These are phyloP conservation scores for Tuber brumale DNA, from an alignment of 495 filamentous ascomycete genomes.

Conservation along the genomic window DNA sequence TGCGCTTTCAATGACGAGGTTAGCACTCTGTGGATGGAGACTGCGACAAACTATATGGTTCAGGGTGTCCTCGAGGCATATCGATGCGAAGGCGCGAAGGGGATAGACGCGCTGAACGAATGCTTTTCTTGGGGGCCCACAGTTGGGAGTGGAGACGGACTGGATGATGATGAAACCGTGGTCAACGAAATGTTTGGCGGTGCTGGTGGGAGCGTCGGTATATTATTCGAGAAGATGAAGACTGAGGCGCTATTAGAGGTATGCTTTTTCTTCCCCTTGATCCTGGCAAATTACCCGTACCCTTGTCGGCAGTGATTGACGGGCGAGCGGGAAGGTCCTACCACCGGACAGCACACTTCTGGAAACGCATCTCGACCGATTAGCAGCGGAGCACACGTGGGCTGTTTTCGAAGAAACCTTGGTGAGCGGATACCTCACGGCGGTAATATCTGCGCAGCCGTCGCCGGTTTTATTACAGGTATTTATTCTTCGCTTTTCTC, in stretches of 20 bases:
- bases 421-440: slow-evolving; percentile 25
- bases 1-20: slow-evolving; percentile 33
- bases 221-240: slow-evolving; percentile 31
- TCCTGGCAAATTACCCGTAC: not conserved
- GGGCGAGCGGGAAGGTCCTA: slow-evolving; percentile 14
- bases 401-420: slow-evolving; percentile 33
- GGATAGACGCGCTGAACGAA: slow-evolving; percentile 37
- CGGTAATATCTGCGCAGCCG: slow-evolving; percentile 21
- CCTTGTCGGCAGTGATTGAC: not conserved
- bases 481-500: not conserved
- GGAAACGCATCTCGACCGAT: slow-evolving; percentile 30
- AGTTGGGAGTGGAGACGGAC: slow-evolving; percentile 16
- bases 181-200: slow-evolving; percentile 40
- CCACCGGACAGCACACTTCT: slow-evolving; percentile 17
- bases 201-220: slow-evolving; percentile 23
- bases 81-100: slow-evolving; percentile 29
- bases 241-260: slow-evolving; percentile 26
- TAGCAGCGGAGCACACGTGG: slow-evolving; percentile 32
- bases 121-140: slow-evolving; percentile 38
- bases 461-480: slow-evolving; percentile 27
- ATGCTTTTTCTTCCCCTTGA: slow-evolving; percentile 5
- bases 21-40: slow-evolving; percentile 27
- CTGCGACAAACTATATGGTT: slow-evolving; percentile 32
- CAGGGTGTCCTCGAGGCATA: slow-evolving; percentile 39
- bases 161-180: slow-evolving; percentile 27